A percentile compares a stretch with the other conserved stretches of the same genome.
phyloP scores from a whole-genome alignment of 73 alveolate species.

The Paramecium pentaurelia region DNA sequence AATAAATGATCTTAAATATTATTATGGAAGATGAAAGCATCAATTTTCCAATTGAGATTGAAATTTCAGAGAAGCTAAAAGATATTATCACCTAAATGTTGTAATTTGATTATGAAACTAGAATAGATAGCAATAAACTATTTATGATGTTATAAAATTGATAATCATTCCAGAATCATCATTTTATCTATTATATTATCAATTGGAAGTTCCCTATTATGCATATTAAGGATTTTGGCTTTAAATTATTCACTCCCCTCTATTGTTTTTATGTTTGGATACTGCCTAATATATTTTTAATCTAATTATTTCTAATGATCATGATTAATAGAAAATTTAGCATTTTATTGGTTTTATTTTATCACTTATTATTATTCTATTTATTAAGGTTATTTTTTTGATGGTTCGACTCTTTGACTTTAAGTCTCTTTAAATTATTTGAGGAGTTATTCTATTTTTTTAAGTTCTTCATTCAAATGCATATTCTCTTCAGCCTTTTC shows the following conservation, averaged over 20 bases:
- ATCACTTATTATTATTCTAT: not conserved
- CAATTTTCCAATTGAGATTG: not conserved
- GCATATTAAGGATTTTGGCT: not conserved
- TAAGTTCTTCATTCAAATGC: not conserved
- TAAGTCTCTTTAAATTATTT: not conserved
- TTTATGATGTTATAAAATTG: not conserved
- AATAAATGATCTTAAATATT: not conserved
- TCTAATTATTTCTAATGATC: not conserved
- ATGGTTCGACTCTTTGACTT: not conserved
- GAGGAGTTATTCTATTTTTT: not conserved
- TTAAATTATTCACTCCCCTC: slow-evolving; percentile 15
- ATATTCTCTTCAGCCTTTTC: not conserved
- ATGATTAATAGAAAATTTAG: not conserved
- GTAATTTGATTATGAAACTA: not conserved
- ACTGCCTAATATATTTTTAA: not conserved
- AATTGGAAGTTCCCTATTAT: not conserved
- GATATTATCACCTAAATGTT: not conserved
- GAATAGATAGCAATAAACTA: not conserved
- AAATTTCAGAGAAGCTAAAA: not conserved
- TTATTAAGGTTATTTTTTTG: not conserved
- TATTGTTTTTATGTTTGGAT: not conserved
- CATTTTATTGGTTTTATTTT: not conserved
- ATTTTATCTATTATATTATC: slow-evolving; percentile 2
- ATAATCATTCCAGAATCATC: not conserved
- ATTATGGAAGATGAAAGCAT: not conserved